phyloP scores from a whole-genome alignment of 345 rosid genomes.

The Eucalyptus coolabah region DNA sequence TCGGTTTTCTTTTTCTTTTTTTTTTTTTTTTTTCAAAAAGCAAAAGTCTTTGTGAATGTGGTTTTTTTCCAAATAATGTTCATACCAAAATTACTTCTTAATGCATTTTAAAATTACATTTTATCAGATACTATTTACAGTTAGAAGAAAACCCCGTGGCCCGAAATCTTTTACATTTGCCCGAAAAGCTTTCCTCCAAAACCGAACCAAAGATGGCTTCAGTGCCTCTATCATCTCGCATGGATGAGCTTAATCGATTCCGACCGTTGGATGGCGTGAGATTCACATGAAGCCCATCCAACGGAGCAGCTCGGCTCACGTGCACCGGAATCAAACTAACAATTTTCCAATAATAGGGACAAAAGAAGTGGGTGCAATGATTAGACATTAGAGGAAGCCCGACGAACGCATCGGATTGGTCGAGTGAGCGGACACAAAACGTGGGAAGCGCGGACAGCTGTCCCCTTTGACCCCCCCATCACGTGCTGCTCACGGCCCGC shows the following conservation, averaged over 20 bases:
- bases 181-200: not conserved
- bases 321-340: not conserved
- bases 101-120: not conserved
- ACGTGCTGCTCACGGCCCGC: not conserved
- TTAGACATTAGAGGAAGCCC: not conserved
- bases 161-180: not conserved
- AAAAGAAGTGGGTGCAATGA: not conserved
- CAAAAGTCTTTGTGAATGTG: not conserved
- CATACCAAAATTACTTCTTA: too few species aligned
- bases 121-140: not conserved
- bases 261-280: not conserved
- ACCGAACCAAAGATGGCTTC: not conserved
- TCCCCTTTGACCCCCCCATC: not conserved
- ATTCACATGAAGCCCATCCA: not conserved
- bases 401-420: not conserved
- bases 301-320: not conserved
- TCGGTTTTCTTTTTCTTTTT: not conserved
- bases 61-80: not conserved
- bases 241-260: not conserved
- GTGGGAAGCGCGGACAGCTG: not conserved
- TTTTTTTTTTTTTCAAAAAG: too few species aligned
- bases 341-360: not conserved
- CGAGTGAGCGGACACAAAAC: not conserved
- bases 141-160: not conserved
- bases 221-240: accelerated